These are phyloP conservation scores for Backusella luteola DNA, from an alignment of 192 early-diverging fungal genomes.

Conservation along the genomic window DNA sequence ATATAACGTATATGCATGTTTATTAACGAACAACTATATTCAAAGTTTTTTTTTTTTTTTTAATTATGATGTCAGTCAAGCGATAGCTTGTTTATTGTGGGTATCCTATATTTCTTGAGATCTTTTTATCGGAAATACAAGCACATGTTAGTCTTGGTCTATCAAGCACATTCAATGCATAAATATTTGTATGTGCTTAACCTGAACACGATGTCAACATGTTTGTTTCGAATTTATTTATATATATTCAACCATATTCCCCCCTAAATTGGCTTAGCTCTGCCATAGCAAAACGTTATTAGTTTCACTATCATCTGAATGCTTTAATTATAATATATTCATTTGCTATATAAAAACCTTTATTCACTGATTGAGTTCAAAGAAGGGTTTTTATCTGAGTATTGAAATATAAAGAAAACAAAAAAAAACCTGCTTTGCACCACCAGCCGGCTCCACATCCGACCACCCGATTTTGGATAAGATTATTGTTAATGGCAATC, in stretches of 20 bases:
- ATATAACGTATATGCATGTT: too few relatives aligned
- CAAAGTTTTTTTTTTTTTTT: too few relatives aligned
- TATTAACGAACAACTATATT: too few relatives aligned
- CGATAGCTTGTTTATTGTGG: too few relatives aligned
- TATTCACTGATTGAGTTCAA: not conserved
- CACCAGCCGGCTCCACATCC: not conserved
- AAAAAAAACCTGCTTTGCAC: not conserved
- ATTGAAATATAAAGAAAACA: not conserved
- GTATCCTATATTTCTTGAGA: too few relatives aligned
- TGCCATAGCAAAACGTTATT: not conserved
- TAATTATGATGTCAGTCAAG: too few relatives aligned
- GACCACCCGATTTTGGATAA: not conserved
- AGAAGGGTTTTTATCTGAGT: not conserved
- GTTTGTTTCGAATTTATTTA: not conserved
- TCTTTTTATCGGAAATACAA: too few relatives aligned
- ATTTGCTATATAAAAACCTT: not conserved
- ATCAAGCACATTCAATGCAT: not conserved
- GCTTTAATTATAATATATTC: too few relatives aligned
- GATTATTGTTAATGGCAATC: not conserved
- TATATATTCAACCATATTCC: not conserved
- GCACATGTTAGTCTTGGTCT: too few relatives aligned
- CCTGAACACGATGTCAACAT: not conserved
- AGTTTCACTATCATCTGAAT: not conserved
- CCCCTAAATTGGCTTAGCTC: not conserved
- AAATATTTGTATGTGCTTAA: not conserved